Evolutionary conservation across 306 rosid genomes (phyloP).

Genomic region (Castanea sativa): DNA sequence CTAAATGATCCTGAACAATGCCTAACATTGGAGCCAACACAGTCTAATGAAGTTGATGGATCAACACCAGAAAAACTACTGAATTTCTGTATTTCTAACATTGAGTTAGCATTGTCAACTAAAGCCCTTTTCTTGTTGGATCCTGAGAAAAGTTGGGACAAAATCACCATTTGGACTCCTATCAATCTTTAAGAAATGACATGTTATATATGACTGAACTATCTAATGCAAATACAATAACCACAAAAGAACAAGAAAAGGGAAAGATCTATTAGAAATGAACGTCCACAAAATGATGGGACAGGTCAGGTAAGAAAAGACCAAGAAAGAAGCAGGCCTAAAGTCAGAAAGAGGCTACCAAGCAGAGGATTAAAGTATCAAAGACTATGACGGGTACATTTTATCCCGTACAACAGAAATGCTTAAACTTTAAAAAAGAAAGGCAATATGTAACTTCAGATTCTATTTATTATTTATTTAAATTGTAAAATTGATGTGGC

Average conservation of each 20-base stretch:
- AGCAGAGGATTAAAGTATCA: background rate
- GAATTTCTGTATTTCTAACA: conserved; percentile 29
- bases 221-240: background rate
- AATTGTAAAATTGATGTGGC: background rate
- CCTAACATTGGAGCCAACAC: conserved; percentile 15
- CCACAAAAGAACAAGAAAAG: background rate
- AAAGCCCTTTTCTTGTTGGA: conserved; percentile 48
- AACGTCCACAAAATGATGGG: background rate
- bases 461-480: background rate
- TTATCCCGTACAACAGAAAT: no score
- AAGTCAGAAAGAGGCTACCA: background rate
- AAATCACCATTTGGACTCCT: conserved; percentile 14
- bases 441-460: no score
- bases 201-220: background rate
- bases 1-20: conserved; percentile 21
- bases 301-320: background rate
- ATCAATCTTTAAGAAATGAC: conserved; percentile 1
- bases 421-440: no score
- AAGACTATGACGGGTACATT: background rate
- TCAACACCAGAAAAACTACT: background rate
- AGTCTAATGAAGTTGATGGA: background rate
- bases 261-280: background rate
- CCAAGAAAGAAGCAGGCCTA: background rate
- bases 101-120: conserved; percentile 26
- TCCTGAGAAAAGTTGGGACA: conserved; percentile 43